phyloP scores from a whole-genome alignment of 805 yeast genomes.

The Lipomyces anomalus region DNA sequence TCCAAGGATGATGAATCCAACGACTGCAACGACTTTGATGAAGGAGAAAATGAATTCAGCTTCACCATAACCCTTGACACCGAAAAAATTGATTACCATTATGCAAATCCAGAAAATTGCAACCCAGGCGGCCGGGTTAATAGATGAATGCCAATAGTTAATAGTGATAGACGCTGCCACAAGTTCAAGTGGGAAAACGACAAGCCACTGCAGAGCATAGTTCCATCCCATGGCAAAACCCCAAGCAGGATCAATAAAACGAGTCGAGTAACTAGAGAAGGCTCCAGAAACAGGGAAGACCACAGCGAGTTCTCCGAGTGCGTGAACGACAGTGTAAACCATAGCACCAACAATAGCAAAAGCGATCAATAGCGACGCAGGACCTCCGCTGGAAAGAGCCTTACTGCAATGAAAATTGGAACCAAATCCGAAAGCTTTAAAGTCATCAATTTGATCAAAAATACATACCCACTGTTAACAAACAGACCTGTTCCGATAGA shows the following conservation, averaged over 20 bases:
- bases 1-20: slow-evolving; percentile 57
- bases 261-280: slow-evolving; percentile 53
- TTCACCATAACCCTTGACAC: slow-evolving; percentile 59
- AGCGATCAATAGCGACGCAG: slow-evolving; percentile 47
- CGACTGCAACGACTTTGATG: slow-evolving; percentile 52
- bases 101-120: slow-evolving; percentile 51
- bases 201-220: slow-evolving; percentile 60
- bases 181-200: slow-evolving; percentile 60
- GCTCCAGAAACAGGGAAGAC: slow-evolving; percentile 61
- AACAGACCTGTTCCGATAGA: slow-evolving; percentile 75
- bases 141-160: slow-evolving; percentile 44
- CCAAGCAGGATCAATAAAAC: slow-evolving; percentile 60
- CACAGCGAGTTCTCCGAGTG: slow-evolving; percentile 59
- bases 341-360: slow-evolving; percentile 46
- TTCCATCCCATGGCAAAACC: slow-evolving; percentile 73
- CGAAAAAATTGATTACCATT: slow-evolving; percentile 46
- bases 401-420: not conserved
- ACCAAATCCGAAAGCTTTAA: not conserved
- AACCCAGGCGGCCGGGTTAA: slow-evolving; percentile 54
- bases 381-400: slow-evolving; percentile 47
- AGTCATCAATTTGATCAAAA: not conserved
- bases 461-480: slow-evolving; percentile 30
- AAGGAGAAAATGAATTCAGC: slow-evolving; percentile 58
- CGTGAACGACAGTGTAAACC: slow-evolving; percentile 49
- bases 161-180: slow-evolving; percentile 57